phyloP scores from a whole-genome alignment of 1,284 basidiomycete species.

The Ceratobasidium sp. region DNA sequence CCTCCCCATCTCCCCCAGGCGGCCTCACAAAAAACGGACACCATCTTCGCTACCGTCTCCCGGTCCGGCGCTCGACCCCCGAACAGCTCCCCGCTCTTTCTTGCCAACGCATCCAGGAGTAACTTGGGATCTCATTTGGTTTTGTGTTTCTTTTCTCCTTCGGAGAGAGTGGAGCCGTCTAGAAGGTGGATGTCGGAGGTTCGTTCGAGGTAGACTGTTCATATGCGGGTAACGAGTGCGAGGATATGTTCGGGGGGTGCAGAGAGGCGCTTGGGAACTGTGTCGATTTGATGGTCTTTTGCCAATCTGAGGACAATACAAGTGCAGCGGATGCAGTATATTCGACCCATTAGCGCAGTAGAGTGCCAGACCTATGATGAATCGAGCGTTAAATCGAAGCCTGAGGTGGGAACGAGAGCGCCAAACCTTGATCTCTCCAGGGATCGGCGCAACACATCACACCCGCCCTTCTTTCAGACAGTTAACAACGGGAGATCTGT shows the following conservation, averaged over 20 bases:
- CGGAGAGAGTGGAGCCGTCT: constrained; percentile 64
- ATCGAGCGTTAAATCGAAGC: constrained; percentile 36
- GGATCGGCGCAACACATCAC: constrained; percentile 97
- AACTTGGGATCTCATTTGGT: constrained; percentile 78
- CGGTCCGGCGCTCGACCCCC: constrained; percentile 96
- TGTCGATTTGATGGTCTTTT: constrained; percentile 89
- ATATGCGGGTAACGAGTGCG: constrained; percentile 87
- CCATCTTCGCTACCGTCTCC: constrained; percentile 93
- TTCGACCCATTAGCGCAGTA: constrained; percentile 93
- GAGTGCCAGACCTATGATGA: constrained; percentile 93
- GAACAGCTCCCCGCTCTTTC: constrained; percentile 91
- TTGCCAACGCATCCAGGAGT: constrained; percentile 87
- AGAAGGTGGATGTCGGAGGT: constrained; percentile 86
- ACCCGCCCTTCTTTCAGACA: constrained; percentile 99
- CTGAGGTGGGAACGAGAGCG: neutral
- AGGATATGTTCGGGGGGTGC: constrained; percentile 96
- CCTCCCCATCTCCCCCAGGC: neutral
- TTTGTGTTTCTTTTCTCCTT: constrained; percentile 9
- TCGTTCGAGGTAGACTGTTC: constrained; percentile 91
- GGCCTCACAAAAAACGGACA: constrained; percentile 86
- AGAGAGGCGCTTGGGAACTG: constrained; percentile 94
- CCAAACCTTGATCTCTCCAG: constrained; percentile 94
- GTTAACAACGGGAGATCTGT: constrained; percentile 98
- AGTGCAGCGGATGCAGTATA: constrained; percentile 99
- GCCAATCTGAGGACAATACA: constrained; percentile 95